Evolutionary conservation across 495 filamentous ascomycete species (phyloP), one percentile per base, ranked within the genome.

Genomic region (Penicillium herquei): DNA sequence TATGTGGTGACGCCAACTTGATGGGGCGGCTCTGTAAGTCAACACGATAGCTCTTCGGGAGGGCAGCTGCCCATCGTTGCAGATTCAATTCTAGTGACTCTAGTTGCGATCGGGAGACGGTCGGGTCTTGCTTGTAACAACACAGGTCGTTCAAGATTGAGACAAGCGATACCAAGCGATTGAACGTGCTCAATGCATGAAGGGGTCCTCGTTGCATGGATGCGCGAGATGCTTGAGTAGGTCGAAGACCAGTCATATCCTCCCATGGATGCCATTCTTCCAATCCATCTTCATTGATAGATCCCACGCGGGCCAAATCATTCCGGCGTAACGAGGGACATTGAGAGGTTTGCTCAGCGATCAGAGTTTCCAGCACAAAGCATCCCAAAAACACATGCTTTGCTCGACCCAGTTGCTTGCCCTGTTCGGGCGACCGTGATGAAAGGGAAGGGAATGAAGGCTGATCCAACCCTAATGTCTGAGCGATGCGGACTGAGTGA

Each of bases 221-320:
- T 8, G 60, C 58, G 2, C 69, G 65, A 21, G 66, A 65, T n/a
- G 77, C 63, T 39, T 72, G 57, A 40, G 63, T 53, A 39, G 67
- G 63, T 12, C 67, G 62, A 32, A 65, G 59, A 30, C 57, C 64
- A 18, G 69, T 69, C 31, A 76, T 76, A 46, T 81, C 77, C 18
- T 74, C 74, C 87, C 85, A 90, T 12, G 81, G 82, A 62, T 87
- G 81, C 87, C 86, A 89, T 68, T 90, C 85, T 52, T 90, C 87
- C 26, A 84, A 65, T 1, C 83, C 86, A 66, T 86, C 82, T 67
- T 88, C 84, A 40, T 78, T 73, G 6, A 85, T 64, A 7, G 68
- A 62, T 0, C 75, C 72, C 32, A 82, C 60, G 18, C 63, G 62
- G 9, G 65, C 60, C 34, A 85, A 51, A 53, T 84, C 79, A 34